Evolutionary conservation across 305 asterid genomes (phyloP).

Genomic region (Solanum hybrid): DNA sequence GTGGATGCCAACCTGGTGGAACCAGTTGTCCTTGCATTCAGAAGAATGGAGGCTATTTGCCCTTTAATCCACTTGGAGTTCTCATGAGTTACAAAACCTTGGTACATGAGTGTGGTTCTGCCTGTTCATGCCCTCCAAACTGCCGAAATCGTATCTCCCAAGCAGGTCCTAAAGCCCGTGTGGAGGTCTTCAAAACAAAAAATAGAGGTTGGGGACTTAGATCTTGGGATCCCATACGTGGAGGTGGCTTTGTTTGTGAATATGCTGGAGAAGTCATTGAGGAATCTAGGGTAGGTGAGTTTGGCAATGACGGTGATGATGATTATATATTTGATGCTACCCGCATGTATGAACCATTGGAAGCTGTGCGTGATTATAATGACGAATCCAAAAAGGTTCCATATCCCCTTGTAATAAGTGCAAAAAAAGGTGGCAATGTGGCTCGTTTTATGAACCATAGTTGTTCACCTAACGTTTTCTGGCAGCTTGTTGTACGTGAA

Average conservation of each 20-base stretch:
- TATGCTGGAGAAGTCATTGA: slow-evolving; percentile 75
- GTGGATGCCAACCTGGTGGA: slow-evolving; percentile 78
- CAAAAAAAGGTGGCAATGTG: slow-evolving; percentile 65
- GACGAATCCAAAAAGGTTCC: slow-evolving; percentile 33
- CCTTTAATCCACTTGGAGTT: slow-evolving; percentile 56
- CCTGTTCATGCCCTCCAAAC: slow-evolving; percentile 63
- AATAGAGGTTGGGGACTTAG: slow-evolving; percentile 93
- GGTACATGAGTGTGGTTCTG: slow-evolving; percentile 64
- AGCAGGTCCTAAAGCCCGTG: slow-evolving; percentile 50
- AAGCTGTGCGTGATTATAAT: slow-evolving; percentile 31
- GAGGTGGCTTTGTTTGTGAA: slow-evolving; percentile 75
- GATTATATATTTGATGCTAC: slow-evolving; percentile 64
- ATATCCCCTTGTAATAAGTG: slow-evolving; percentile 52
- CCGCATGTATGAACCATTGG: slow-evolving; percentile 55
- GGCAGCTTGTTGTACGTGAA: slow-evolving; percentile 78
- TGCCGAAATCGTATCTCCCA: slow-evolving; percentile 71
- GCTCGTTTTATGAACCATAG: slow-evolving; percentile 29
- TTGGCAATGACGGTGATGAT: slow-evolving; percentile 32
- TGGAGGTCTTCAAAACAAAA: slow-evolving; percentile 81
- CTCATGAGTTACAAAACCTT: slow-evolving; percentile 41
- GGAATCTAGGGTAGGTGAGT: slow-evolving; percentile 8
- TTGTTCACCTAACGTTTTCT: slow-evolving; percentile 67
- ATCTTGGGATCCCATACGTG: slow-evolving; percentile 88
- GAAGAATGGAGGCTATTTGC: slow-evolving; percentile 51
- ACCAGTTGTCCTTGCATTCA: slow-evolving; percentile 50